Evolutionary conservation across 805 yeast genomes (phyloP).

Genomic region (Teunomyces lycoperdinae): DNA sequence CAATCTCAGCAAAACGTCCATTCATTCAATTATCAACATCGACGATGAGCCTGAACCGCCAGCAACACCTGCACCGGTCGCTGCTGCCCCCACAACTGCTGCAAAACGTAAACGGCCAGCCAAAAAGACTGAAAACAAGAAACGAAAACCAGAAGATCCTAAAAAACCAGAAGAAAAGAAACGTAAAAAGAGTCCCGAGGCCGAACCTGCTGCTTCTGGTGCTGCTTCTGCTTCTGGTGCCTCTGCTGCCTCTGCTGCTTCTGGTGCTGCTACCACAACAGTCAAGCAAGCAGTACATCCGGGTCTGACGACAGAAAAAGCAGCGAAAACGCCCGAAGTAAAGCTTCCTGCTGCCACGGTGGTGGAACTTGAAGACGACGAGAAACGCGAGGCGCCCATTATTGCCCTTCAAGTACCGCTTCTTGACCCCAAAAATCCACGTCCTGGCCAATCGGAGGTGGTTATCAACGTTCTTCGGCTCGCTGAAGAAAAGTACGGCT

Average conservation of each 20-base stretch:
- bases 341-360: slow-evolving; percentile 17
- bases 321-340: slow-evolving; percentile 2
- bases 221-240: no score
- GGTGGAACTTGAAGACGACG: slow-evolving; percentile 13
- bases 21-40: slow-evolving; percentile 38
- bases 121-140: slow-evolving; percentile 11
- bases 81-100: slow-evolving; percentile 5
- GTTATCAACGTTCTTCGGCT: slow-evolving; percentile 68
- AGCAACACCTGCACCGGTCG: not conserved
- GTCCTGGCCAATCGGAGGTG: slow-evolving; percentile 59
- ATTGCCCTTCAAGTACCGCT: slow-evolving; percentile 57
- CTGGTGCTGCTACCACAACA: not conserved
- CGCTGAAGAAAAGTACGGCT: slow-evolving; percentile 85
- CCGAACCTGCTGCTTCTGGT: not conserved
- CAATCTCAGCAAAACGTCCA: slow-evolving; percentile 31
- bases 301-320: slow-evolving; percentile 21
- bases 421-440: slow-evolving; percentile 42
- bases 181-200: slow-evolving; percentile 21
- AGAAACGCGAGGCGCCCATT: slow-evolving; percentile 37
- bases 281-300: slow-evolving; percentile 14
- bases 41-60: slow-evolving; percentile 23
- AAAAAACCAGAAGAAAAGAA: slow-evolving; percentile 8
- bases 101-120: slow-evolving; percentile 11
- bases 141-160: slow-evolving; percentile 7
- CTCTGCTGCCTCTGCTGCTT: no score